Base-by-base conservation (phyloP, 441 rosid species). In the Populus trichocarpa region DNA sequence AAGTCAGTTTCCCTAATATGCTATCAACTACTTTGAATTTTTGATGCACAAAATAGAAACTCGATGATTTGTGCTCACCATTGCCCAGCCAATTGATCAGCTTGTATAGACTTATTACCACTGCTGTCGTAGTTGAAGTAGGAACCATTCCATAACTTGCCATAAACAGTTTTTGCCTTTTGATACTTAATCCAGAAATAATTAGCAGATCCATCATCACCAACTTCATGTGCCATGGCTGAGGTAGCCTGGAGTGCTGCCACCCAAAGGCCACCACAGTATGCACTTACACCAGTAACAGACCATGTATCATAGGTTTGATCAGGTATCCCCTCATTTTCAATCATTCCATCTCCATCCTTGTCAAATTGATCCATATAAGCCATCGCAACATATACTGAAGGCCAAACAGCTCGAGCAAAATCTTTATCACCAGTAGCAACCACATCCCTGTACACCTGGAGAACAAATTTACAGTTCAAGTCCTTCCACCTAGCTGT, bases 301-400 rank as follows among this genome's bases (percentile, higher is more conserved):
- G 94, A 89, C 97, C 99, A 93, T 5, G 95, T 86, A 73, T 93
- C 97, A 35, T 95, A 95, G n/a, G 99, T 95, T 82, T 95, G 97
- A 79, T 96, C 99, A n/a, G 98, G 98, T 77, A 92, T 92, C 1
- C 96, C 96, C 6, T 95, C 97, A 71, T 93, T 95, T 80, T 95
- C 97, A 67, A 95, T 92, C 96, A 93, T 95, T 42, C 95, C 98
- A 85, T 95, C 98, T 0, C 94, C 95, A 71, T 95, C 96, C 83
- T 80, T 93, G 77, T 95, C 99, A 80, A 95, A 93, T 82, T 92
- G 99, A 75, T 88, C 89, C 97, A 95, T 91, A 78, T 88, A 93
- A 26, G 96, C 96, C 89, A 95, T 89, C 3, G 96, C 96, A 32
- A 91, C 85, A 73, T 92, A 95, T 73, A 95, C 94, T 3, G 96